Evolutionary conservation across 2,329 filamentous ascomycete species (phyloP), one percentile per base, ranked within the genome.

Genomic region (Trichoderma polysporum): DNA sequence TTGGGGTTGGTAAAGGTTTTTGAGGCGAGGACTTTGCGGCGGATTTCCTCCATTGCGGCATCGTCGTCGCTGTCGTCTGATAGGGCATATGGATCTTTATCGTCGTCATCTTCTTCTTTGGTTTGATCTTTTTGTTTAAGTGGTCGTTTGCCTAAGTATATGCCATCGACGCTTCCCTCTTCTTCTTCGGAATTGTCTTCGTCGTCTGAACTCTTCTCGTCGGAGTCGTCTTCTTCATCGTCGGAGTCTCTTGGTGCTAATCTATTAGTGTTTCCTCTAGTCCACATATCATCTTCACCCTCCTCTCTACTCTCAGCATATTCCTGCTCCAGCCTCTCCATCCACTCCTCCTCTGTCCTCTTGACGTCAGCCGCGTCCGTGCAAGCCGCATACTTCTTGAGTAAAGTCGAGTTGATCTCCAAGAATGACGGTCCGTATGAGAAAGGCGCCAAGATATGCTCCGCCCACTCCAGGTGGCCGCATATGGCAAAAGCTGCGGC

Each of bases 401-500:
- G 79, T 19, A 98, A 79, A 59, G 89, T 89, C 2, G 87, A 84
- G 76, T 99, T 99, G 79, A 99, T 99, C 62, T 96, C 88, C 27
- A 99, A 79, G 75, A 99, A 99, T 0, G 92, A 89, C 67, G 88
- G 81, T 0, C 95, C 95, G 75, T 99, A 99, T 2, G 90, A 90
- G 74, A 99, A 99, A 2, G 92, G 91, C 70, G 87, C 87, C 31
- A 99, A 80, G 1, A 97, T 88, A 69, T 92, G 87, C 75, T 91
- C 88, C 0, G 95, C 94, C 95, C 95, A 99, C 59, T 97, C 94
- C 7, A 86, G 78, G 74, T 95, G 92, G 4, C 95, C 93, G 73
- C 94, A 98, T 70, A 99, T 99, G 74, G 87, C 92, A 75, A 97
- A 99, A 25, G 92, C 92, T 3, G 95, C 94, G 0, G 93, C 95